A percentile compares a stretch with the other conserved stretches of the same genome.
Evolutionary conservation across 2,329 filamentous ascomycete species (phyloP).

Genomic region (Colletotrichum costaricense): DNA sequence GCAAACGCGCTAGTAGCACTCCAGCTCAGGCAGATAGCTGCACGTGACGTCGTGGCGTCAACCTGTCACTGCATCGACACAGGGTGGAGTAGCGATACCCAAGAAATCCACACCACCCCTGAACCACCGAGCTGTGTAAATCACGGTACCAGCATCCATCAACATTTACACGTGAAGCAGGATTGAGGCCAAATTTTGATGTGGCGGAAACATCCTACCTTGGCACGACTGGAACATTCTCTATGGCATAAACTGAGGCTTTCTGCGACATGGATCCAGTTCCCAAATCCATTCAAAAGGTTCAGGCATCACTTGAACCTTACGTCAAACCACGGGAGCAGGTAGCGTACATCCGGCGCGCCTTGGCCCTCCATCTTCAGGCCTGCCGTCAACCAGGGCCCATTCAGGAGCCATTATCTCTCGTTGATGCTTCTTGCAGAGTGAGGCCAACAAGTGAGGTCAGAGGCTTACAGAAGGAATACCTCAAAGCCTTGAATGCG

Average conservation of each 20-base stretch:
- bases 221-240: neutral
- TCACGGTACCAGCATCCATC: neutral
- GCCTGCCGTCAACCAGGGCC: constrained; percentile 57
- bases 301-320: constrained; percentile 59
- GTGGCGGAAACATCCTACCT: neutral
- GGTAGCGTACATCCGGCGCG: constrained; percentile 64
- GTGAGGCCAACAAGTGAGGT: constrained; percentile 50
- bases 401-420: constrained; percentile 58
- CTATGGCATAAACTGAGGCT: neutral
- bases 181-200: neutral
- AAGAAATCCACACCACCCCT: constrained; percentile 23
- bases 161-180: constrained; percentile 5
- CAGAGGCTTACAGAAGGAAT: constrained; percentile 64
- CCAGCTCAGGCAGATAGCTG: neutral
- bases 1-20: constrained; percentile 11
- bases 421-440: constrained; percentile 54
- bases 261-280: constrained; percentile 40
- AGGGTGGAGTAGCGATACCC: constrained; percentile 3
- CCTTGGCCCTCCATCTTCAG: constrained; percentile 65
- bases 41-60: neutral
- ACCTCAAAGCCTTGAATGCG: constrained; percentile 63
- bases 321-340: constrained; percentile 70
- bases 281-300: constrained; percentile 48
- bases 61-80: constrained; percentile 1
- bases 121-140: constrained; percentile 5